Evolutionary conservation across 495 filamentous ascomycete species (phyloP), one percentile per base, ranked within the genome.

Genomic region (Annulohypoxylon nitens): DNA sequence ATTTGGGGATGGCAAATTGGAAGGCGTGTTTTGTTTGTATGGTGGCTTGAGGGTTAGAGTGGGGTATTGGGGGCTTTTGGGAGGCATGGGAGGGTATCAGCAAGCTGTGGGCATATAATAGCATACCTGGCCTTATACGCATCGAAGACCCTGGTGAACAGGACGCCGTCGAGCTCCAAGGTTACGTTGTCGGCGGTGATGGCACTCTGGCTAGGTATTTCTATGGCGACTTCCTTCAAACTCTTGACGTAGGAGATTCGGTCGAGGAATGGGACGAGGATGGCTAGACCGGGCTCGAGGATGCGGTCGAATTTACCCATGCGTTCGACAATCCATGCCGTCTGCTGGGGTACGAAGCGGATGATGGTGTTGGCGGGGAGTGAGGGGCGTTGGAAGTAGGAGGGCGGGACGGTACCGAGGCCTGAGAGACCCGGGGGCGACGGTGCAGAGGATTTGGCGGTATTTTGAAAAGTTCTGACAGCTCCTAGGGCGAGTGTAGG

Each of bases 101-200:
- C 12, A n/a, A 16, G 59, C 12, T 14, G 16, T 26, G 30, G 71
- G 34, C 20, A 53, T 41, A 41, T 9, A 37, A 34, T 20, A 39
- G 72, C 84, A 64, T 82, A 94, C 92, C 91, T 94, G 7, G 96
- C 97, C 81, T 98, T 98, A 80, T 97, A 99, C 1, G 96, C 95
- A 81, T 99, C 95, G 78, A 98, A 97, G 1, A 98, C 93, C 18
- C 96, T 85, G 5, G 97, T 99, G 76, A 97, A 99, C 45, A 99
- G 82, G 60, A 98, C 92, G 65, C 96, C 96, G 81, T 99, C 96
- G 26, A 99, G 87, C 80, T 99, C 96, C 68, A 99, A 81, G 0
- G 96, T 99, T 8, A 99, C 96, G 80, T 99, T 99, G 83, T 99
- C 96, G 53, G 96, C 95, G 0, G 96, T 99, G 81, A 99, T 99